Base-by-base conservation (phyloP, 345 rosid species). In the Balakata baccata region DNA sequence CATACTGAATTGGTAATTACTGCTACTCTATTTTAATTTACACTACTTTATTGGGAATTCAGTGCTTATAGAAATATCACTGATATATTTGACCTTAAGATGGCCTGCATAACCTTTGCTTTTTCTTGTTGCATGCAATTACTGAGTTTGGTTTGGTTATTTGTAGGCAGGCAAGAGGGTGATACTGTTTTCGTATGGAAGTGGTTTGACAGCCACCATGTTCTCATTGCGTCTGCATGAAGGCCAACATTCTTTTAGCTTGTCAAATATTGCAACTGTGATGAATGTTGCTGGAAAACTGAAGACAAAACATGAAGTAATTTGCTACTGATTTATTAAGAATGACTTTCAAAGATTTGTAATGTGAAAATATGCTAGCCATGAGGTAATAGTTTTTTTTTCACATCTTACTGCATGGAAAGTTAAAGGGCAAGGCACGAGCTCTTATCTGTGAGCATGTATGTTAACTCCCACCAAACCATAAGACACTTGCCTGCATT, bases 201-300 rank as follows among this genome's bases (percentile, higher is more conserved):
- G 99, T 81, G 99, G 99, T 74, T 83, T 85, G 74, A 84, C 91
- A n/a, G 91, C 99, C 38, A 91, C 98, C 18, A 89, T 96, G 96
- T 93, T 96, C 80, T 91, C 98, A 6, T 70, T 96, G 78, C 82
- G 84, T 57, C 81, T 96, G 80, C 66, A 80, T 25, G 92, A 85
- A 59, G 93, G 90, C 51, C 80, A 85, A 75, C 50, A 85, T 59
- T 94, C 95, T 11, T 96, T 91, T 78, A 91, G 92, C 83, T 72
- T 96, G 80, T 87, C 97, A 60, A 93, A 84, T 84, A 89, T 96
- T 53, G 92, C 90, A 4, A 65, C 88, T 25, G 86, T 88, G 51
- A 90, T 96, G 99, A 80, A 87, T 67, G 86, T 93, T 56, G 86
- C 64, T 0, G 86, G 75, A 45, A 96, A 93, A 83, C 77, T 96